Base-by-base conservation (phyloP, 1,284 basidiomycete genomes). In the Rhodotorula sp. region DNA sequence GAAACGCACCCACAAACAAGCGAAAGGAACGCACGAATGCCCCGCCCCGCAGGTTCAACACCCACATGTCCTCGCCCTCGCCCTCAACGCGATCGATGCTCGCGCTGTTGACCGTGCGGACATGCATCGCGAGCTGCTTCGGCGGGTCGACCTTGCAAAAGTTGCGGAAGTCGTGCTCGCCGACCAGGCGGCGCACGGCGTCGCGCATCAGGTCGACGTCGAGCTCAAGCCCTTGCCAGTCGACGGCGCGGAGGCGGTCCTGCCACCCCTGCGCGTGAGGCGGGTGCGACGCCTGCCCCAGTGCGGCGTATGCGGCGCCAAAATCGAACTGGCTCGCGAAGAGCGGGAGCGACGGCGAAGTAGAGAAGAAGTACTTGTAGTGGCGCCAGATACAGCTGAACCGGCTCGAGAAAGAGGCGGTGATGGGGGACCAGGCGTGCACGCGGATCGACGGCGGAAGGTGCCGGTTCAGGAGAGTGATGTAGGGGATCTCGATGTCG, bases 111-210 rank as follows among this genome's bases (percentile, higher is more conserved):
- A 96, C 88, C 37, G 84, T 83, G 54, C 94, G 84, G 25, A 82
- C 83, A 81, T 91, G 94, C 70, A 88, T 87, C 34, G 89, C 89
- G 75, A 98, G 91, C 83, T 98, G 96, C 82, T 99, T 99, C 70
- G 87, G 86, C 0, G 93, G 87, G 81, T 99, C 96, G n/a, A 98
- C 82, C 81, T 94, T 96, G 85, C 93, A 97, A 58, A 98, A 85
- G 80, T 99, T 98, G 12, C 95, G 87, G 80, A 97, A 98, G 83
- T 99, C 97, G 83, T 98, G 94, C 75, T 92, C 89, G 56, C 96
- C 97, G 21, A 94, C 80, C 46, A 99, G 84, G 1, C 86, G 83
- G 1, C 83, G 73, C 0, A 93, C 92, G 0, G 88, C 95, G 53
- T 87, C 85, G 70, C 86, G 85, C 95, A 99, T 99, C 44, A 85